Base-by-base conservation (phyloP, 495 filamentous ascomycete species). In the Hypomontagnella monticulosa region DNA sequence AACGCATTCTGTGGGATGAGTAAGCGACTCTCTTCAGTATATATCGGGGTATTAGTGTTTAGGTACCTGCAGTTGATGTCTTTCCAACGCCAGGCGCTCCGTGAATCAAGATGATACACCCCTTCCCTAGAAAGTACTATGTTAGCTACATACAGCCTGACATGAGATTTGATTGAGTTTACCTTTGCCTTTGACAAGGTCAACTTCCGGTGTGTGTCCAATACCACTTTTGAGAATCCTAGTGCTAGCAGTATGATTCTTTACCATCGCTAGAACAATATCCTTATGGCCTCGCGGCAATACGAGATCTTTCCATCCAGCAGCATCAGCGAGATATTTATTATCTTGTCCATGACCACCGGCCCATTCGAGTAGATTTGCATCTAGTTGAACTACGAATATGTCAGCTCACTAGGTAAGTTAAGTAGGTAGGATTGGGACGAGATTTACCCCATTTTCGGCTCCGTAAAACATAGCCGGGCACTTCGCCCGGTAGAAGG, bases 1-100 rank as follows among this genome's bases (percentile, higher is more conserved):
- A 12, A 40, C 50, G 14, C 50, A 53, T 53, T 53, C 50, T 53
- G 15, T 27, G 10, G 11, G 8, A 15, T 14, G 27, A 3, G 18
- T 38, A 1, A 53, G 9, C 15, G 11, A 30, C 4, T 16, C 23
- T 41, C 2, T 7, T n/a, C n/a, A 4, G n/a, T 9, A n/a, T 41
- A 2, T n/a, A n/a, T n/a, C n/a, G n/a, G n/a, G n/a, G n/a, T n/a
- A n/a, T n/a, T n/a, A n/a, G n/a, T n/a, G n/a, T n/a, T n/a, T n/a
- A n/a, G n/a, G n/a, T n/a, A 53, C 50, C 50, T 11, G 50, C 50
- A 23, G 50, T 53, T 14, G 50, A 53, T 15, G 50, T 53, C 18
- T 53, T 53, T 11, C 50, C 50, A 14, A 53, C 50, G 1, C 50
- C 50, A 14, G 50, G 50, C 4, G 36, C 50, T 3, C 50, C 50